Base-by-base conservation (phyloP, 371 early-diverging fungal species). In the Mortierella sp. region DNA sequence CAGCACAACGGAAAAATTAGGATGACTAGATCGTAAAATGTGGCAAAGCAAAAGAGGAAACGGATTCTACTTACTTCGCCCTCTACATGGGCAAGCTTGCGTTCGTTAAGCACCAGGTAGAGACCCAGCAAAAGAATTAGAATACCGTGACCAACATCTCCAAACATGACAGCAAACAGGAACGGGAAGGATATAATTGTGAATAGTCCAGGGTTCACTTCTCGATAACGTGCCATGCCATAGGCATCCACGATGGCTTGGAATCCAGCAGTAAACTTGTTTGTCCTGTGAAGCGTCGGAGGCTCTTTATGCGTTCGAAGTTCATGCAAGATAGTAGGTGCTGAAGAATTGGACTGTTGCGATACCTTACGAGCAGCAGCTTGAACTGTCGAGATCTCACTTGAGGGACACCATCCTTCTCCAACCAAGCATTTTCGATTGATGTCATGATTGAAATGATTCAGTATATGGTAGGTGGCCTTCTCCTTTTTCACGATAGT, bases 151-250 rank as follows among this genome's bases (percentile, higher is more conserved):
- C 99, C 99, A 52, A 99, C 89, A 86, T 99, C 99, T 67, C 99
- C 99, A 91, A 99, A 99, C 99, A 99, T 99, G 66, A 98, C 93
- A 45, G 99, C 99, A 86, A 99, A 99, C 65, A 99, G 81, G 85
- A 99, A 99, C 19, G 99, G 99, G 90, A 99, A 99, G 0, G 99
- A 96, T 52, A 99, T 95, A 28, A 96, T 83, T 0, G 98, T 97
- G 76, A 99, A 99, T 43, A 99, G 90, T 30, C 98, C 99, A 43
- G 99, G 99, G 84, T 99, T 99, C 75, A 99, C 98, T 86, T 99
- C 99, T 63, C 96, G 91, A 77, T 99, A 99, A 71, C 91, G 91
- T 16, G 99, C 98, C 70, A 99, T 91, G 62, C 99, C 99, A 83
- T 99, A 99, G 0, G 99, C 95, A 80, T 99, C 97, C 37, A 98